A percentile compares a stretch with the other conserved stretches of the same genome.
Evolutionary conservation across 2,329 filamentous ascomycete genomes (phyloP).

Genomic region (Neoarthrinium moseri): DNA sequence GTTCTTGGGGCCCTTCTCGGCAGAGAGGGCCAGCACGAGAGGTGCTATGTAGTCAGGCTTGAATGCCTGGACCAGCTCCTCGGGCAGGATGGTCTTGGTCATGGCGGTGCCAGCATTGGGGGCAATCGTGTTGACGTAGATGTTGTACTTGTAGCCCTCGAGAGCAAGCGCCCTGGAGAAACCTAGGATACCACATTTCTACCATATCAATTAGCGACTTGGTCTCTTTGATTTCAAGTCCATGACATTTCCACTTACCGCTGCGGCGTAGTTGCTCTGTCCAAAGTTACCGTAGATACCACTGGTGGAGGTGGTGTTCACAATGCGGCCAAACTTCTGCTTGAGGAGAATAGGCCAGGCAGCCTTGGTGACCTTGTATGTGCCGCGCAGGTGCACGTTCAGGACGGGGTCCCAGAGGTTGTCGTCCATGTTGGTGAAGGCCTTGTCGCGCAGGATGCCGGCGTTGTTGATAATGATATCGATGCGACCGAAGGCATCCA

Average conservation of each 20-base stretch:
- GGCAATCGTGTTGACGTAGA: conserved; percentile 96
- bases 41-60: conserved; percentile 99
- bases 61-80: conserved; percentile 97
- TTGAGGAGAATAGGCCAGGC: conserved; percentile 97
- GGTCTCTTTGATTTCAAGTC: conserved; percentile 8
- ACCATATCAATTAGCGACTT: conserved; percentile 17
- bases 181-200: conserved; percentile 91
- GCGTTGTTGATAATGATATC: conserved; percentile 98
- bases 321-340: conserved; percentile 95
- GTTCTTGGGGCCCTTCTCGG: conserved; percentile 81
- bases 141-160: conserved; percentile 96
- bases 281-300: conserved; percentile 99
- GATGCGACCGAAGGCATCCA: conserved; percentile 89
- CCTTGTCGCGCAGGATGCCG: conserved; percentile 96
- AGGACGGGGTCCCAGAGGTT: conserved; percentile 88
- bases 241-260: conserved; percentile 57
- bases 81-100: conserved; percentile 90
- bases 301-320: conserved; percentile 96
- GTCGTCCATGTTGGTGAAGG: conserved; percentile 97
- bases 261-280: conserved; percentile 94
- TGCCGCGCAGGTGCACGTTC: conserved; percentile 89
- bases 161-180: conserved; percentile 91
- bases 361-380: conserved; percentile 95
- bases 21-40: conserved; percentile 78
- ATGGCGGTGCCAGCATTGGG: conserved; percentile 96